Percentiles rank a stretch among this genome's conserved stretches.
These are phyloP conservation scores for Elongisporangium anandrum DNA, from an alignment of 352 stramenopile species.

Conservation along the genomic window DNA sequence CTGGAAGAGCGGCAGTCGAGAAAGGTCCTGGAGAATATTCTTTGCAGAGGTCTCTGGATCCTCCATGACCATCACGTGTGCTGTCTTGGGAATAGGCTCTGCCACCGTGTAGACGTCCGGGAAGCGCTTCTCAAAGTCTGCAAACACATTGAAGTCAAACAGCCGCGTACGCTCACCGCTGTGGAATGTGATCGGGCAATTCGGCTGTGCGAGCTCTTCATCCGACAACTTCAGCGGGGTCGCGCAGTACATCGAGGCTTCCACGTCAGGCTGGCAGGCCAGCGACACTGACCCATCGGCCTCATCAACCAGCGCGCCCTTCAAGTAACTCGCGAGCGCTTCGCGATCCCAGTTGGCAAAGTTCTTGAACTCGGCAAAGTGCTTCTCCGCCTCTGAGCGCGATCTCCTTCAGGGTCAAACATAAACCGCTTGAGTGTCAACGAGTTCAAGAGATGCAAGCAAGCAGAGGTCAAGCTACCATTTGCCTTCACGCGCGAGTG, in stretches of 20 bases:
- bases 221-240: constrained; percentile 11
- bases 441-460: background rate
- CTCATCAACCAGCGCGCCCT: background rate
- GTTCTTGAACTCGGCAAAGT: constrained; percentile 24
- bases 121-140: constrained; percentile 11
- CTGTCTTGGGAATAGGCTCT: constrained; percentile 15
- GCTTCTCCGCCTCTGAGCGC: constrained; percentile 10
- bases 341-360: constrained; percentile 37
- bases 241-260: constrained; percentile 26
- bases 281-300: constrained; percentile 8
- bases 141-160: constrained; percentile 15
- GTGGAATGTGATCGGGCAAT: constrained; percentile 29
- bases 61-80: constrained; percentile 37
- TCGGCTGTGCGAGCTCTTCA: constrained; percentile 8
- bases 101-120: constrained; percentile 23
- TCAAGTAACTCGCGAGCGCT: constrained; percentile 19
- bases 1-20: constrained; percentile 13
- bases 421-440: background rate
- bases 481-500: constrained; percentile 20
- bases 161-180: constrained; percentile 23
- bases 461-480: constrained; percentile 10
- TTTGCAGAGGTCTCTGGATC: constrained; percentile 27
- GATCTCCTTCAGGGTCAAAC: background rate
- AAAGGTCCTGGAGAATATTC: constrained; percentile 21
- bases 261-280: constrained; percentile 18